Evolutionary conservation across 2,329 filamentous ascomycete genomes (phyloP).

Genomic region (Monosporascus sp.): DNA sequence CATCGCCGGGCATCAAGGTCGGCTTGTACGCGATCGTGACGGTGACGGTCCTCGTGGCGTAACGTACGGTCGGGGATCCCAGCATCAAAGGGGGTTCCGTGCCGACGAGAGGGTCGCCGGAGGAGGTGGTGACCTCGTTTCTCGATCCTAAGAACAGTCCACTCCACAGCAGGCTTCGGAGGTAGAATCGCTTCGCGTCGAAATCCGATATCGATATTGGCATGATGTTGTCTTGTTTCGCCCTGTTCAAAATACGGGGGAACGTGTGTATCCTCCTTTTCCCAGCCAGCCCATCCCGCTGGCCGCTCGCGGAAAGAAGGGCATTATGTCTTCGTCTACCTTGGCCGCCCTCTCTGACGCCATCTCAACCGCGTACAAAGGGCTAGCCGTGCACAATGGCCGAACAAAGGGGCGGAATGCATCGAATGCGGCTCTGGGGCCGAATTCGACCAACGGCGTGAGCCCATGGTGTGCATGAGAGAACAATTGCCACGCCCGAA

Average conservation of each 20-base stretch:
- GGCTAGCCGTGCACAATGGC: constrained; percentile 6
- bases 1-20: constrained; percentile 13
- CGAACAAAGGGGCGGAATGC: constrained; percentile 17
- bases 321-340: neutral
- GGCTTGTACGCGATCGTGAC: constrained; percentile 23
- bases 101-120: neutral
- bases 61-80: constrained; percentile 8
- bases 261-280: neutral
- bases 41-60: constrained; percentile 21
- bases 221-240: constrained; percentile 12
- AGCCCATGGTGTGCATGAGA: constrained; percentile 11
- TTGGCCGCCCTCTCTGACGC: neutral
- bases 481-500: constrained; percentile 5
- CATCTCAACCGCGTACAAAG: constrained; percentile 18
- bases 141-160: constrained; percentile 12
- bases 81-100: constrained; percentile 13
- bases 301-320: neutral
- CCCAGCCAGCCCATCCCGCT: neutral
- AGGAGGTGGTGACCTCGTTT: constrained; percentile 8
- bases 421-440: constrained; percentile 19
- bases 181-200: constrained; percentile 12
- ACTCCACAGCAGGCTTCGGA: constrained; percentile 14
- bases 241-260: constrained; percentile 7
- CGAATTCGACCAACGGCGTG: constrained; percentile 14
- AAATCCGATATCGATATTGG: constrained; percentile 11